Evolutionary conservation across 192 early-diverging fungal genomes (phyloP), one percentile per base, ranked within the genome.

Genomic region (Gonapodya sp.): DNA sequence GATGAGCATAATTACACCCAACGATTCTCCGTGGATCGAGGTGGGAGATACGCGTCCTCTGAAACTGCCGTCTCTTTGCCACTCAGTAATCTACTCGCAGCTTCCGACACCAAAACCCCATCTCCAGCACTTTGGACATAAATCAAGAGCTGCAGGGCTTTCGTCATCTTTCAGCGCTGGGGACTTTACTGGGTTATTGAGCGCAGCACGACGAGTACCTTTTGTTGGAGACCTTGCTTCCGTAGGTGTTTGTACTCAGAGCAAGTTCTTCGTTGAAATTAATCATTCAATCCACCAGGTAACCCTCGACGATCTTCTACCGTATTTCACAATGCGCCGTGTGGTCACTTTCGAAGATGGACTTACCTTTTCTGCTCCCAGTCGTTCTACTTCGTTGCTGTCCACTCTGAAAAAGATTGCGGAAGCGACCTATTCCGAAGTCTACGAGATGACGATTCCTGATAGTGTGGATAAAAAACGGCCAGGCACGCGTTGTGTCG

Each of bases 371-470:
- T 24, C 46, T 24, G 46, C 46, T 8, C 46, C 46, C 46, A 24
- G 46, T 24, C 46, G 46, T 16, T 24, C 46, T 64, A 24, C 46
- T 16, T 8, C 46, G 8, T 24, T 83, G 80, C 24, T 75, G 34
- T 1, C 24, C 0, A 73, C 84, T 0, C 46, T 83, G 34, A 77
- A 74, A 75, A 95, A 97, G 85, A 89, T 97, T 73, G 94, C 93
- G 36, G 95, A 97, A 80, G 94, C 95, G 0, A 93, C 92, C 0
- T 97, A 92, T 80, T 93, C 93, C 0, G 94, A 96, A 81, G 95
- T 96, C 0, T 97, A 91, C 81, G 46, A 64, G 46, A 24, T 24
- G 24, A 64, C 46, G 8, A 24, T 64, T 8, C 46, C 46, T 24
- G 46, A 64, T 24, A 8, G 8, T 85, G 14, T 18, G 24, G 2